A percentile compares a stretch with the other conserved stretches of the same genome.
These are phyloP conservation scores for Tylopilus sp. DNA, from an alignment of 768 basidiomycete genomes.

Conservation along the genomic window DNA sequence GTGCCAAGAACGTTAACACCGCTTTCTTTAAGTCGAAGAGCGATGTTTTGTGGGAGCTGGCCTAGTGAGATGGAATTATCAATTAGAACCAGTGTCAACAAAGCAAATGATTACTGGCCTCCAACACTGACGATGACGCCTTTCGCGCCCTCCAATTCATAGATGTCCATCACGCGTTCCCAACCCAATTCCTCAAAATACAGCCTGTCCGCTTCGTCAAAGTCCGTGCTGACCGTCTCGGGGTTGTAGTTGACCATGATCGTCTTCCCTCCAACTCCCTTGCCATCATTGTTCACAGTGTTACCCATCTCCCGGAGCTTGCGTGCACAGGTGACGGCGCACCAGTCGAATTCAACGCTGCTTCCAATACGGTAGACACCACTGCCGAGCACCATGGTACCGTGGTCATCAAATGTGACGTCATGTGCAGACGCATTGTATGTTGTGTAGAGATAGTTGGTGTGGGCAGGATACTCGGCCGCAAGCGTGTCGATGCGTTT, in stretches of 20 bases:
- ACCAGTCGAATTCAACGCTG: slow-evolving; percentile 99
- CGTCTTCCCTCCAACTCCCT: slow-evolving; percentile 57
- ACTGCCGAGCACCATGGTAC: slow-evolving; percentile 98
- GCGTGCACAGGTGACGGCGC: slow-evolving; percentile 97
- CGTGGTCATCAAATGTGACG: slow-evolving; percentile 91
- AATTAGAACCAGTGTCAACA: background rate
- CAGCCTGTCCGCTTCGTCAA: slow-evolving; percentile 97
- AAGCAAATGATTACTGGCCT: slow-evolving; percentile 47
- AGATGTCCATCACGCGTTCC: slow-evolving; percentile 99
- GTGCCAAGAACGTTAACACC: slow-evolving; percentile 95
- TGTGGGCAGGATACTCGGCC: slow-evolving; percentile 97
- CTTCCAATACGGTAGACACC: slow-evolving; percentile 98
- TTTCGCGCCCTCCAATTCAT: slow-evolving; percentile 88
- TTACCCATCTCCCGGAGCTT: slow-evolving; percentile 84
- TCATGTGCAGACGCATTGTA: slow-evolving; percentile 98
- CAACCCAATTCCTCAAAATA: slow-evolving; percentile 99
- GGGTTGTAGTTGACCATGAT: slow-evolving; percentile 99
- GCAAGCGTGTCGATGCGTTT: slow-evolving; percentile 99
- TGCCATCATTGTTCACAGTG: slow-evolving; percentile 13
- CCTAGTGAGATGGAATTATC: slow-evolving; percentile 42
- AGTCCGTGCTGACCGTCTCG: slow-evolving; percentile 98
- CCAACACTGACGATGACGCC: slow-evolving; percentile 97
- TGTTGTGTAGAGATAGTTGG: slow-evolving; percentile 99
- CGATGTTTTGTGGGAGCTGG: slow-evolving; percentile 98
- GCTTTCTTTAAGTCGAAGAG: slow-evolving; percentile 85